Percentiles rank a stretch among this genome's conserved stretches.
These are phyloP conservation scores for Leishmania guyanensis DNA, from an alignment of 208 protist species.

Conservation along the genomic window DNA sequence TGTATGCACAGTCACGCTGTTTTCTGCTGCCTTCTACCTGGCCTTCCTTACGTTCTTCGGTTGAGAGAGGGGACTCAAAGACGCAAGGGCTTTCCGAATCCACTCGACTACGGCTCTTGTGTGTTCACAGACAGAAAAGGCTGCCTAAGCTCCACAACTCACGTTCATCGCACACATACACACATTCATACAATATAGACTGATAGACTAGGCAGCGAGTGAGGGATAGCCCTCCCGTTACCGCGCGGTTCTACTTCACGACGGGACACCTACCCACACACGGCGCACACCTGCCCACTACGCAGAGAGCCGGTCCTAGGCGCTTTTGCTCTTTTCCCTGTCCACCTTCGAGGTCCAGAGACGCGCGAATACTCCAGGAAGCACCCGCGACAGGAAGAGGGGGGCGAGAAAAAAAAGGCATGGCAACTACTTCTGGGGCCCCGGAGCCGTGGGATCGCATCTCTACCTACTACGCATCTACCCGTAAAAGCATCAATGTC, in stretches of 20 bases:
- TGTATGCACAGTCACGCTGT: background rate
- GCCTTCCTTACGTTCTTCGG: background rate
- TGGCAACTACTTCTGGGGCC: conserved; percentile 24
- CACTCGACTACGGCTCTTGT: background rate
- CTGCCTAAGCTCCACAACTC: background rate
- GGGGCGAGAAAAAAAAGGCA: background rate
- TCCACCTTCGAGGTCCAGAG: background rate
- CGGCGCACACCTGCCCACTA: background rate
- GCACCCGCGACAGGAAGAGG: background rate
- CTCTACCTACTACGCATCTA: conserved; percentile 63
- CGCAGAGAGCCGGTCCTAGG: background rate
- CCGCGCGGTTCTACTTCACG: background rate
- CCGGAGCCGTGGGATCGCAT: conserved; percentile 67
- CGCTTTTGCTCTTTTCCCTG: background rate
- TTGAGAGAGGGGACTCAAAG: background rate
- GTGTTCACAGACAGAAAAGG: background rate
- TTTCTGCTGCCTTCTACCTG: background rate
- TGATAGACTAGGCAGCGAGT: background rate
- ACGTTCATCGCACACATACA: background rate
- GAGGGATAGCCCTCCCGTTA: background rate
- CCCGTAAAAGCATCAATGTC: conserved; percentile 70
- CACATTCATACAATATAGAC: background rate
- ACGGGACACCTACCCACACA: background rate
- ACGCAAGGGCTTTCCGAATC: background rate
- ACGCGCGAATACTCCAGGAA: background rate